Evolutionary conservation across 2,329 filamentous ascomycete species (phyloP), one percentile per base, ranked within the genome.

Genomic region (Alternaria sp.): DNA sequence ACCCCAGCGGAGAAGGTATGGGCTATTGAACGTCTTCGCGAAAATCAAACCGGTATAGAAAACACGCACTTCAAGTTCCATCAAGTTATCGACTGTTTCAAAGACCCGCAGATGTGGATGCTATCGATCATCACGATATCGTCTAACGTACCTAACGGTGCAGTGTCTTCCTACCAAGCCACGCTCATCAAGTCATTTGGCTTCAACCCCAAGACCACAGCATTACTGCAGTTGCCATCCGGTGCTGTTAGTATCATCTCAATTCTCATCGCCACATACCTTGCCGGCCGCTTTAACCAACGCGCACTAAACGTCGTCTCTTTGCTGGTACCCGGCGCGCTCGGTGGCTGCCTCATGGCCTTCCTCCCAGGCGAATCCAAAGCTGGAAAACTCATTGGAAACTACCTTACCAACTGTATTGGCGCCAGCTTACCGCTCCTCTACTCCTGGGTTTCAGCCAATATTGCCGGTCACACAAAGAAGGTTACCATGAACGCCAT

Each of bases 401-500:
- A 75, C 14, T 88, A 38, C 81, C 85, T 11, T 81, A 85, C 64
- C 81, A 84, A 18, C 71, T 81, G 62, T 62, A 86, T 66, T 22
- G 64, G 67, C 14, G 63, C 77, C 0, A 65, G 71, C 2, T 62
- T 78, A 12, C 72, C 77, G 0, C 66, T 74, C 8, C 66, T 73
- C 0, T 73, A 78, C 32, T 73, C 75, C 0, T 79, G 85, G 59
- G 81, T 82, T 43, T 84, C 83, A 0, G 82, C 82, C 38, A 86
- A 86, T 65, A 68, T 71, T 4, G 74, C 74, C 8, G 75, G 74
- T 2, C 72, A 77, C 41, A 78, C 74, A 9, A 78, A 78, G 64
- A 75, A 90, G 70, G 86, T 89, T 46, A 84, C 89, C 27, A 87
- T 86, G n/a, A 88, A 87, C 28, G 74, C 68, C 7, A 74, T 78